phyloP scores from a whole-genome alignment of 495 filamentous ascomycete genomes.

The Parathielavia appendiculata region DNA sequence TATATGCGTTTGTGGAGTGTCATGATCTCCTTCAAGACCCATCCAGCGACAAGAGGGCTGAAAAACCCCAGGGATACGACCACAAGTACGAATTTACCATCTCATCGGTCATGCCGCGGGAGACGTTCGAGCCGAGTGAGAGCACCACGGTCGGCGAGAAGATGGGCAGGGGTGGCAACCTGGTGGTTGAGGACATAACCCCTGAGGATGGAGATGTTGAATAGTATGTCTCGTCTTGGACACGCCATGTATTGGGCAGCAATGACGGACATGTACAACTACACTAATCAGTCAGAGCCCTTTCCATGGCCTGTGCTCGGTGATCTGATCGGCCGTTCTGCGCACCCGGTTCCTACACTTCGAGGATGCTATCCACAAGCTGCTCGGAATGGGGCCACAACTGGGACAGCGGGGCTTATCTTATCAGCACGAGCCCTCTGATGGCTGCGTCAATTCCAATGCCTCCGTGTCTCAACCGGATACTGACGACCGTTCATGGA shows the following conservation, averaged over 20 bases:
- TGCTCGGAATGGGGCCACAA: neutral
- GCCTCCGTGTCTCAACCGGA: neutral
- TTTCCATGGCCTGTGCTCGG: neutral
- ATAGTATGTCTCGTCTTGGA: neutral
- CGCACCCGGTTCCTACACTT: neutral
- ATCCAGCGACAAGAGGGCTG: conserved; percentile 31
- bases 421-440: neutral
- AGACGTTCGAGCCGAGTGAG: conserved; percentile 63
- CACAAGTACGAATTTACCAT: conserved; percentile 79
- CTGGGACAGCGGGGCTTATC: conserved; percentile 6
- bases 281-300: neutral
- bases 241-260: neutral
- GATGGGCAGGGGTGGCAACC: conserved; percentile 78
- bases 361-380: too few relatives aligned
- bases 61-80: conserved; percentile 61
- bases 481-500: neutral
- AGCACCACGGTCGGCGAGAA: conserved; percentile 60
- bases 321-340: neutral
- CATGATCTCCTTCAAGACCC: conserved; percentile 56
- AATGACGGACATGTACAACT: neutral
- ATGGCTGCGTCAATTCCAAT: neutral
- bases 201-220: conserved; percentile 33
- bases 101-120: conserved; percentile 75
- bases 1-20: conserved; percentile 97
- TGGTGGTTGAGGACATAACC: conserved; percentile 67